Evolutionary conservation across 345 rosid species (phyloP).

Genomic region (Brassica napus): Da-Ae NC_063448.1:3535001-3535500

Average conservation of each 20-base stretch:
- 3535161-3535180: conserved; percentile 41
- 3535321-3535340: background rate
- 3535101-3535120: conserved; percentile 60
- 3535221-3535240: conserved; percentile 39
- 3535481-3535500: conserved; percentile 18
- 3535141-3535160: conserved; percentile 58
- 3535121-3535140: conserved; percentile 51
- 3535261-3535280: conserved; percentile 19
- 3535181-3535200: conserved; percentile 20
- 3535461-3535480: conserved; percentile 17
- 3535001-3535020: conserved; percentile 21
- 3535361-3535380: conserved; percentile 31
- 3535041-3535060: conserved; percentile 41
- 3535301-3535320: conserved; percentile 4
- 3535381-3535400: conserved; percentile 14
- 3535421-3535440: conserved; percentile 20
- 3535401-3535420: background rate
- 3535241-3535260: conserved; percentile 26
- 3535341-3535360: conserved; percentile 27
- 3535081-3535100: conserved; percentile 66
- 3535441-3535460: background rate
- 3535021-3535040: conserved; percentile 37
- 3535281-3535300: conserved; percentile 5
- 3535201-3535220: background rate
- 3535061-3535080: conserved; percentile 50